Base-by-base conservation (phyloP, 2,329 filamentous ascomycete genomes). In the Nigrospora oryzae region DNA sequence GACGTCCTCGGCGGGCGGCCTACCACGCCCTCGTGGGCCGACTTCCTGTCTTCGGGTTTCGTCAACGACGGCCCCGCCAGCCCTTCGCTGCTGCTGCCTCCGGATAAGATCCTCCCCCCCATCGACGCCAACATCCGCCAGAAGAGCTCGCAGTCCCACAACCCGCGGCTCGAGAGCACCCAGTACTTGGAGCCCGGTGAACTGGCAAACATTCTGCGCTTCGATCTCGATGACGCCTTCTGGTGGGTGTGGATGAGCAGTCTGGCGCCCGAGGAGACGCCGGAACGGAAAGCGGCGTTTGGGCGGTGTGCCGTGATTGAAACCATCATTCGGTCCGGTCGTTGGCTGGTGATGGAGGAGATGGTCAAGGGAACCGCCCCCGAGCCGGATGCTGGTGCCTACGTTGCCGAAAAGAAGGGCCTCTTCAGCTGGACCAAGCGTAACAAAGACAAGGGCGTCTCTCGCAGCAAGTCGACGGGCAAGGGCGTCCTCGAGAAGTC, bases 171-270 rank as follows among this genome's bases (percentile, higher is more conserved):
- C n/a, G 83, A 89, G 52, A 75, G 74, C 13, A 81, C 86, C 44
- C 66, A 67, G 19, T 72, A 79, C 36, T 71, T 96, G 0, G 89
- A 96, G 52, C 93, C 91, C 0, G 93, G 89, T 42, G 93, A 98
- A 71, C 75, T 98, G 46, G 93, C 93, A 30, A 97, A 89, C 60
- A 95, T 98, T 58, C 86, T 79, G 19, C 77, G 77, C 34, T 79
- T 97, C 46, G 84, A 93, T 50, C 73, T 98, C 5, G 93, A 98
- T 56, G 91, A 97, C 62, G 85, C 89, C 1, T 98, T 98, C 64
- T 98, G 93, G 93, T 97, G 93, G 91, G 93, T 97, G 4, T 98
- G 93, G 93, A 97, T 98, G 75, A 94, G 82, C 55, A 97, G 91
- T 72, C 70, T 98, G 57, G 89, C 91, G 2, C 86, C 83, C 1